A percentile compares a stretch with the other conserved stretches of the same genome.
Conservation (phyloP, 2,329 filamentous ascomycete species). For the Exophiala oligosperma region DNA sequence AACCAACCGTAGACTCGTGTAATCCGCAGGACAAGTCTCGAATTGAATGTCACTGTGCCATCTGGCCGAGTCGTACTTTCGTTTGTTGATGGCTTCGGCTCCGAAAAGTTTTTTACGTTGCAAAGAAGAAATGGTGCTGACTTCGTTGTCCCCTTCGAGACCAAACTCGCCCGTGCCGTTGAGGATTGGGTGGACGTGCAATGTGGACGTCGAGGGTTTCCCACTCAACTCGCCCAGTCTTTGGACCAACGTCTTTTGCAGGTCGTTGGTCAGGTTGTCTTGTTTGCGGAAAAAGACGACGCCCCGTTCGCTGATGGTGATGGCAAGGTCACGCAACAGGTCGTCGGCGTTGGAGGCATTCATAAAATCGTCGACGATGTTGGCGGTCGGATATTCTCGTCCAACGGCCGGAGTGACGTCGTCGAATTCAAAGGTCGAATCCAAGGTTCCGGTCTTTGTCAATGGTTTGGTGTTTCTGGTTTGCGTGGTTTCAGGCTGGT, state of each 20-base stretch:
- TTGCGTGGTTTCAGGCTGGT: neutral
- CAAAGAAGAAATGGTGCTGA: constrained; percentile 64
- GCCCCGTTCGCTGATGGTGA: constrained; percentile 67
- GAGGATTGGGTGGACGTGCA: constrained; percentile 62
- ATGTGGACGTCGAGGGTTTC: constrained; percentile 56
- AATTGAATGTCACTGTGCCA: constrained; percentile 66
- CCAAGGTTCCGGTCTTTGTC: constrained; percentile 41
- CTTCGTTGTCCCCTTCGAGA: constrained; percentile 54
- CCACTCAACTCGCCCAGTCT: constrained; percentile 61
- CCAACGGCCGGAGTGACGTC: constrained; percentile 55
- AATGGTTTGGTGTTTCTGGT: constrained; percentile 32
- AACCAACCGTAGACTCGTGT: constrained; percentile 60
- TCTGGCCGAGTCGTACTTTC: constrained; percentile 46
- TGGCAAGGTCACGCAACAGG: constrained; percentile 66
- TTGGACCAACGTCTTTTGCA: constrained; percentile 65
- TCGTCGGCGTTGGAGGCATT: constrained; percentile 63
- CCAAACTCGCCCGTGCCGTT: constrained; percentile 58
- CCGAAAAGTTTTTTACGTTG: constrained; percentile 51
- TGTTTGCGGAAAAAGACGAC: constrained; percentile 71
- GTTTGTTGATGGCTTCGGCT: constrained; percentile 34
- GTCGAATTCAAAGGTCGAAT: constrained; percentile 44
- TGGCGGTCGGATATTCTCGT: constrained; percentile 46
- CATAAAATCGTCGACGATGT: constrained; percentile 54
- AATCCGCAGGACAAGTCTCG: constrained; percentile 64
- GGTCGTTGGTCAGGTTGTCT: constrained; percentile 58